Conservation (phyloP, 805 yeast genomes). For the Wickerhamiella allomyrinae region DNA sequence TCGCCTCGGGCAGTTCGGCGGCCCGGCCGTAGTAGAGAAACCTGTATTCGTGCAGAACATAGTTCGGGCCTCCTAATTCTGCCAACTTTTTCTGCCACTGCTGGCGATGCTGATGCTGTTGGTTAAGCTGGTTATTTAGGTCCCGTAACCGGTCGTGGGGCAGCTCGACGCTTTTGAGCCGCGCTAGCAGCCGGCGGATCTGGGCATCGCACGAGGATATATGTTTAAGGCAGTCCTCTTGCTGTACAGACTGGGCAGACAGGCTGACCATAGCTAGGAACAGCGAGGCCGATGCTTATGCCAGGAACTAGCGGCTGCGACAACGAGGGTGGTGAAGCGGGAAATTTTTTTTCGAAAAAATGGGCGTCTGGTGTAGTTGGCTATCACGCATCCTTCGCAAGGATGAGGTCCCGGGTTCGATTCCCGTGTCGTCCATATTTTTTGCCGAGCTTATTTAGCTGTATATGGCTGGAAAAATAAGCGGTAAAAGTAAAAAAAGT, state of each 20-base stretch:
- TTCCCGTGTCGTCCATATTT: constrained; percentile 13
- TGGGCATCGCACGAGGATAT: no score
- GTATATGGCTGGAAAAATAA: no score
- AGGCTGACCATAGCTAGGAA: no score
- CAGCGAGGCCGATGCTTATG: no score
- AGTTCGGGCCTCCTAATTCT: neutral
- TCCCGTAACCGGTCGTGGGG: neutral
- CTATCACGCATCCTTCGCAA: constrained; percentile 16
- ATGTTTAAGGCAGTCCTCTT: no score
- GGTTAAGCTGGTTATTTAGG: neutral
- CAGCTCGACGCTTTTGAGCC: neutral
- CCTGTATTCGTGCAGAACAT: neutral
- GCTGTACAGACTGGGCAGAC: no score
- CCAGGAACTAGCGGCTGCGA: no score
- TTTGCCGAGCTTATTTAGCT: neutral
- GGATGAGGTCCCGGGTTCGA: constrained; percentile 16
- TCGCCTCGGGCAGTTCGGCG: neutral
- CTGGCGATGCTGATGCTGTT: neutral
- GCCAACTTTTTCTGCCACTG: neutral
- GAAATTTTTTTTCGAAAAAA: neutral
- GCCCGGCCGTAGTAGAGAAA: neutral
- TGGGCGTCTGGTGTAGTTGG: constrained; percentile 16
- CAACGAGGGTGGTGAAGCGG: no score
- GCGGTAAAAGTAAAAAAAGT: no score
- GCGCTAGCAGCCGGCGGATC: neutral